Evolutionary conservation across 257 asterid species (phyloP), one percentile per base, ranked within the genome.

Genomic region (Primulina eburnea): DNA sequence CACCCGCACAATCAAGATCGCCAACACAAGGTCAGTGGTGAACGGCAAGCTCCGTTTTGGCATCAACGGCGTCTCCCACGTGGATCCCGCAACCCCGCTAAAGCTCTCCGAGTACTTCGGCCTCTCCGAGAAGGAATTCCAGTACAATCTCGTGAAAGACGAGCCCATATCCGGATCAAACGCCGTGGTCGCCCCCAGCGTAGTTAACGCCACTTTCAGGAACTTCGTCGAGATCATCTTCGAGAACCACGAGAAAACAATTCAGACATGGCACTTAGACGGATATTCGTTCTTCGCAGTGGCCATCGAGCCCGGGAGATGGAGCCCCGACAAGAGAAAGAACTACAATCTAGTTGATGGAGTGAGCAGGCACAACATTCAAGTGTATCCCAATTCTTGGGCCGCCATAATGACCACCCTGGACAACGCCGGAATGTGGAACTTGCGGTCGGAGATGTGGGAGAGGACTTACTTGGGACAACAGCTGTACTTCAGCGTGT

Each of bases 391-490:
- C 0, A 71, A 77, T 0, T 83, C 87, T 0, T 86, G 91, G 91
- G 87, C 91, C 2, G 87, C 89, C 2, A 30, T 86, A 8, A 67
- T 83, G 89, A 81, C 87, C 1, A 80, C 91, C 0, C 64, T 83
- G 7, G 91, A 86, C 70, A 86, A 86, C 30, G 89, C 91, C 1
- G 91, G 91, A 20, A 76, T 86, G 84, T 86, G 92, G 92, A 86
- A 74, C 68, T 63, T 86, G 61, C 77, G 92, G 75, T 86, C 92
- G 0, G 87, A 78, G 0, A 83, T 81, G 86, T 26, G 38, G 73
- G 87, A 82, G 69, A 80, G 86, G 52, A 35, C 50, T 0, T 86
- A 86, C 71, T 43, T 86, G 59, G 92, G 92, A 66, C 92, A 86
- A 2, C 89, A 86, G 38, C 38, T 83, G 5, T 86, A 86, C 74